Conservation (phyloP, 805 yeast species). For the Komagataella kurtzmanii region DNA sequence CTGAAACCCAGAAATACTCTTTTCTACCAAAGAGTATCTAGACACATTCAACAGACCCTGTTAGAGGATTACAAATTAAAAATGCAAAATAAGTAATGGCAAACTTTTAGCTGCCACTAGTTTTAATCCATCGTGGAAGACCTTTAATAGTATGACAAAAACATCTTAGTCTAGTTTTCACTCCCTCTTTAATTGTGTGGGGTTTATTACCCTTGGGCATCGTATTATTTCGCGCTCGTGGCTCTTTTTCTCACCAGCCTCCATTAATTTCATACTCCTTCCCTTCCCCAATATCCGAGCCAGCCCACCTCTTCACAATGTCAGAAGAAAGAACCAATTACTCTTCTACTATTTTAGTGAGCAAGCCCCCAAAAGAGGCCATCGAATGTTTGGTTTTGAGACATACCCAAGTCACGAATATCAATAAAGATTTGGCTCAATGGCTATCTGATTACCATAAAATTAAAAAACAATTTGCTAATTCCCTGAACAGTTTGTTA, state of each 20-base stretch:
- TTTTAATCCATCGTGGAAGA: background rate
- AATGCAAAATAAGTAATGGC: background rate
- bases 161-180: background rate
- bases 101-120: background rate
- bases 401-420: conserved; percentile 34
- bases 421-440: conserved; percentile 47
- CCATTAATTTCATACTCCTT: background rate
- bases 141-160: background rate
- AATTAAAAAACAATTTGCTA: conserved; percentile 31
- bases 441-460: conserved; percentile 44
- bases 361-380: conserved; percentile 42
- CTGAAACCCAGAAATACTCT: conserved; percentile 16
- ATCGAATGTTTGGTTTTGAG: conserved; percentile 47
- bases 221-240: background rate
- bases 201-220: background rate
- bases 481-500: conserved; percentile 27
- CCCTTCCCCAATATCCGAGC: background rate
- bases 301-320: background rate
- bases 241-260: background rate
- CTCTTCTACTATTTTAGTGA: conserved; percentile 19
- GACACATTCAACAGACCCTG: background rate
- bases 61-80: background rate
- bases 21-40: background rate
- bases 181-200: background rate
- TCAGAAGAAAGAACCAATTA: conserved; percentile 11